Base-by-base conservation (phyloP, 768 basidiomycete genomes). In the Fomitopsis pulvina region DNA sequence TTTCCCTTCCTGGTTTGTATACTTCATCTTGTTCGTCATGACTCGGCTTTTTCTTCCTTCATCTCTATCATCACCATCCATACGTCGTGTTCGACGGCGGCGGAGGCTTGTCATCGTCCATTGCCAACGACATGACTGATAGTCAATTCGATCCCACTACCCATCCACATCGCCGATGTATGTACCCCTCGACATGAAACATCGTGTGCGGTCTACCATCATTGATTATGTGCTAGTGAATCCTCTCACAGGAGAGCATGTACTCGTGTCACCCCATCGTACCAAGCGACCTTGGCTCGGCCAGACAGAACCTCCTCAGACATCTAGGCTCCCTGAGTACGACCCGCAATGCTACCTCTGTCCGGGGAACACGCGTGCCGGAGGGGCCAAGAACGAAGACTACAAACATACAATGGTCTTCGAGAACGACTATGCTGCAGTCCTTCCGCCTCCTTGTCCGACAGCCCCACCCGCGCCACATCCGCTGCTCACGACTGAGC, bases 211-310 rank as follows among this genome's bases (percentile, higher is more conserved):
- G 54, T 30, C 27, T 44, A 34, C 26, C 22, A 20, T n/a, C 7
- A 34, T 20, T 20, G 24, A 28, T 26, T 46, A 7, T 29, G 18
- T 22, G 20, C 45, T 60, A 92, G 90, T 79, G 63, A 94, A 94
- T 60, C 89, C 92, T 3, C 76, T 94, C 51, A 82, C 79, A 0
- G 76, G 79, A 51, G 84, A 85, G 57, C 74, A 88, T 61, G 70
- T 92, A 48, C 80, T 94, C 28, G 86, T 92, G 29, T 92, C 91
- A 32, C 90, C 92, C 0, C 92, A 95, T 65, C 85, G 93, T 45
- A 90, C 76, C 7, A 91, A 88, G 60, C 81, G 93, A 18, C 93
- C 93, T 12, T 96, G 93, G 93, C 75, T 83, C 34, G 92, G 92
- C 26, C 90, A 94, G 63, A 80, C 81, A 1, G 92, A 95, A 54